phyloP scores from a whole-genome alignment of 352 stramenopile species.

The Phytophthora niederhauseri region DNA sequence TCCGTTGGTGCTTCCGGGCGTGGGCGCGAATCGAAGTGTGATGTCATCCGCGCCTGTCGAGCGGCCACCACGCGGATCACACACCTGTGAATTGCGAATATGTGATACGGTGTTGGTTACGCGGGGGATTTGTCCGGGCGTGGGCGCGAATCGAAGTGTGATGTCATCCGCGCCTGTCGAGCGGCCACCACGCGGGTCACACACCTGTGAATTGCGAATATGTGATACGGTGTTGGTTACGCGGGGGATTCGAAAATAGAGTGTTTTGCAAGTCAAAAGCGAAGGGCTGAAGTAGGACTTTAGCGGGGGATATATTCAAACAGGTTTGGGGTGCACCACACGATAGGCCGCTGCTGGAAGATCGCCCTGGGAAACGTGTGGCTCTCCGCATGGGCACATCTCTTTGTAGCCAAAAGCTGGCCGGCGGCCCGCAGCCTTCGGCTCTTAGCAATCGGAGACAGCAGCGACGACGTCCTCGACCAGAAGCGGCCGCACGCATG shows the following conservation, averaged over 20 bases:
- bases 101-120: background rate
- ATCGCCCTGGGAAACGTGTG: slow-evolving; percentile 33
- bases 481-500: slow-evolving; percentile 4
- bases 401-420: slow-evolving; percentile 32
- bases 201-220: background rate
- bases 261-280: background rate
- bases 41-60: slow-evolving; percentile 32
- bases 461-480: background rate
- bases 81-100: background rate
- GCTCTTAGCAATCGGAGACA: slow-evolving; percentile 18
- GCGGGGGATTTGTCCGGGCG: slow-evolving; percentile 11
- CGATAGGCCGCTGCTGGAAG: slow-evolving; percentile 26
- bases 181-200: slow-evolving; percentile 4
- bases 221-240: background rate
- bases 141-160: slow-evolving; percentile 42
- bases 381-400: slow-evolving; percentile 21
- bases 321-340: background rate
- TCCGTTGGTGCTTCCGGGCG: slow-evolving; percentile 32
- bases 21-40: slow-evolving; percentile 42
- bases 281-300: background rate
- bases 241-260: background rate
- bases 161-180: slow-evolving; percentile 32
- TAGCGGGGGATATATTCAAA: background rate
- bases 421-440: background rate
- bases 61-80: slow-evolving; percentile 4